Percentiles rank a stretch among this genome's conserved stretches.
Conservation (phyloP, 1,284 basidiomycete species). For the Cystobasidium sp. region DNA sequence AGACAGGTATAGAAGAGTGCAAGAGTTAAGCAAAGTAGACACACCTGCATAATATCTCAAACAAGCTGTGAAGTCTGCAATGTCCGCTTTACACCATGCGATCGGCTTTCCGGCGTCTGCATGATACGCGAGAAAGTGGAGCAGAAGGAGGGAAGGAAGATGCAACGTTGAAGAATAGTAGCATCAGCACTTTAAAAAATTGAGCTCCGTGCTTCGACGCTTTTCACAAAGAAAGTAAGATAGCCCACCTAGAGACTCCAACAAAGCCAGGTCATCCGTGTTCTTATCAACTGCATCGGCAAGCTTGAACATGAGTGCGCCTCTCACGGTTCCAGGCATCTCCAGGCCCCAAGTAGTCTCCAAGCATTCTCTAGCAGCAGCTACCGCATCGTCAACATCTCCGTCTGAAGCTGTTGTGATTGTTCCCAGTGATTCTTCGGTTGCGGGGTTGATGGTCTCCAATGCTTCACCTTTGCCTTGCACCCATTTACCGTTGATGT, state of each 20-base stretch:
- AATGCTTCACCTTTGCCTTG: conserved; percentile 36
- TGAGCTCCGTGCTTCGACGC: no score
- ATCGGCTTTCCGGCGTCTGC: conserved; percentile 49
- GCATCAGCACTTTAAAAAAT: no score
- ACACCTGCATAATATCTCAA: conserved; percentile 49
- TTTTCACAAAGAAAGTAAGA: no score
- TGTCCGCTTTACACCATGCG: conserved; percentile 48
- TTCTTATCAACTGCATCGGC: conserved; percentile 44
- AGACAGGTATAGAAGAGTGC: no score
- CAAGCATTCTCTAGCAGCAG: conserved; percentile 44
- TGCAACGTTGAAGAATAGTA: no score
- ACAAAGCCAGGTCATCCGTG: conserved; percentile 38
- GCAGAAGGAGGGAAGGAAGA: not conserved
- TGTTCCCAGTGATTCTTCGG: conserved; percentile 39
- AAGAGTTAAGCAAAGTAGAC: not conserved
- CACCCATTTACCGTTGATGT: conserved; percentile 44
- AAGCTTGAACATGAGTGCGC: conserved; percentile 46
- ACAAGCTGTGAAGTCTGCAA: conserved; percentile 47
- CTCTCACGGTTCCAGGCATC: conserved; percentile 41
- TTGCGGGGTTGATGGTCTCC: conserved; percentile 44
- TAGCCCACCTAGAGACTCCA: conserved; percentile 37
- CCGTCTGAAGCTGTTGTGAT: conserved; percentile 37
- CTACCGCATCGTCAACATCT: conserved; percentile 49
- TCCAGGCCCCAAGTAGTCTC: conserved; percentile 48
- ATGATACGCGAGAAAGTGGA: not conserved